Percentiles rank a stretch among this genome's conserved stretches.
These are phyloP conservation scores for Coemansia aciculifera DNA, from an alignment of 192 early-diverging fungal species.

Conservation along the genomic window DNA sequence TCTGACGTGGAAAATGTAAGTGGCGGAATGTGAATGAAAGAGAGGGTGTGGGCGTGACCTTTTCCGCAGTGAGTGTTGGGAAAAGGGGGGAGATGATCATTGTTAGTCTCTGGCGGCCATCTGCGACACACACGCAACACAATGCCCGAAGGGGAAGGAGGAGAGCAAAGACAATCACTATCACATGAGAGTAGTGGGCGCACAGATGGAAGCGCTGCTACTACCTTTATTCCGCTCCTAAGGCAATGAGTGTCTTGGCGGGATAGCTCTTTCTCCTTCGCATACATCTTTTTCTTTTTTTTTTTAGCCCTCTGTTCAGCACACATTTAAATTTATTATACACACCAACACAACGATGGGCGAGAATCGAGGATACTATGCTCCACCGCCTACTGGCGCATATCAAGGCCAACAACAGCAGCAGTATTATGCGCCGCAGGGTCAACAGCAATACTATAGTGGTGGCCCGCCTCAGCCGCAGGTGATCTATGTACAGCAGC, in stretches of 20 bases:
- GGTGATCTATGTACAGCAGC: constrained; percentile 14
- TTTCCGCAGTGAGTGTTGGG: neutral
- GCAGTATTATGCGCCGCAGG: constrained; percentile 12
- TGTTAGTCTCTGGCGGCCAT: neutral
- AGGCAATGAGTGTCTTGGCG: neutral
- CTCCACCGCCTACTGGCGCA: constrained; percentile 9
- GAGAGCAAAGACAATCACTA: neutral
- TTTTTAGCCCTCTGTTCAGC: neutral
- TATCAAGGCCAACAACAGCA: constrained; percentile 3
- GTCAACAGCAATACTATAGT: constrained; percentile 21
- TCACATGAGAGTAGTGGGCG: constrained; percentile 1
- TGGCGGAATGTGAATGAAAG: neutral
- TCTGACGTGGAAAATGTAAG: neutral
- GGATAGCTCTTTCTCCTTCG: neutral
- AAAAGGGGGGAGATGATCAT: neutral
- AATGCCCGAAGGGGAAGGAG: neutral
- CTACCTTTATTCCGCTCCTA: neutral
- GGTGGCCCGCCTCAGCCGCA: constrained; percentile 14
- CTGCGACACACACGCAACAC: neutral
- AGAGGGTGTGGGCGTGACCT: neutral
- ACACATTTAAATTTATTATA: neutral
- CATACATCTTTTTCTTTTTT: neutral
- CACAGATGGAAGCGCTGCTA: neutral
- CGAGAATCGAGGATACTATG: constrained; percentile 18
- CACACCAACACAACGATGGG: constrained; percentile 3